Conservation (phyloP, 1,284 basidiomycete species). For the Agaricales sp. region DNA sequence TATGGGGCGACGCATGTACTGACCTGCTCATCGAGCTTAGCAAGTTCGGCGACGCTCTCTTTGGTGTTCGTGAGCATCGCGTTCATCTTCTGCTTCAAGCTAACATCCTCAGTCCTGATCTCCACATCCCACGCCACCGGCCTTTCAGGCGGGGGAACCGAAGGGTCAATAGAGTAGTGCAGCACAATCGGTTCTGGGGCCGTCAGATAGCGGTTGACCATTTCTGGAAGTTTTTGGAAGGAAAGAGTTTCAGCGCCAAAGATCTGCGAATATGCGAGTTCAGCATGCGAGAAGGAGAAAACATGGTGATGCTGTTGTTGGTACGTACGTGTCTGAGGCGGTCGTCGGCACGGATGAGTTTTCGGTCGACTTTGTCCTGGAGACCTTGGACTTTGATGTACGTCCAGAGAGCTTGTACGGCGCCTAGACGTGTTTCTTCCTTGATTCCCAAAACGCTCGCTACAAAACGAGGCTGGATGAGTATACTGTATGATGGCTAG, state of each 20-base stretch:
- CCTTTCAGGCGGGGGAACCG: constrained; percentile 45
- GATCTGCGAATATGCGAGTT: constrained; percentile 1
- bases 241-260: constrained; percentile 42
- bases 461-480: constrained; percentile 9
- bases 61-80: constrained; percentile 67
- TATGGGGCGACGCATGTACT: constrained; percentile 12
- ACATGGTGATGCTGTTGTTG: too few relatives aligned
- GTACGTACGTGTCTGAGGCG: constrained; percentile 50
- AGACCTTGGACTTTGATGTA: constrained; percentile 84
- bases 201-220: constrained; percentile 72
- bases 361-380: constrained; percentile 85
- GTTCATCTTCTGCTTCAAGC: constrained; percentile 67
- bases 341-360: constrained; percentile 70
- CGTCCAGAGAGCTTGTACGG: constrained; percentile 84
- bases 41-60: constrained; percentile 57
- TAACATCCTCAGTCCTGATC: constrained; percentile 79
- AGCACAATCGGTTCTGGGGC: constrained; percentile 80
- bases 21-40: constrained; percentile 83
- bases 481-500: neutral
- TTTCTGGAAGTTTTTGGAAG: constrained; percentile 81
- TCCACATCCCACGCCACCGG: constrained; percentile 82
- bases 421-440: constrained; percentile 78
- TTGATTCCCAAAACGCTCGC: constrained; percentile 69
- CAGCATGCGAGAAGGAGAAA: neutral
- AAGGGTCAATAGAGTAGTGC: constrained; percentile 66